Conservation (phyloP, 805 yeast species). For the Nakazawaea ambrosiae region DNA sequence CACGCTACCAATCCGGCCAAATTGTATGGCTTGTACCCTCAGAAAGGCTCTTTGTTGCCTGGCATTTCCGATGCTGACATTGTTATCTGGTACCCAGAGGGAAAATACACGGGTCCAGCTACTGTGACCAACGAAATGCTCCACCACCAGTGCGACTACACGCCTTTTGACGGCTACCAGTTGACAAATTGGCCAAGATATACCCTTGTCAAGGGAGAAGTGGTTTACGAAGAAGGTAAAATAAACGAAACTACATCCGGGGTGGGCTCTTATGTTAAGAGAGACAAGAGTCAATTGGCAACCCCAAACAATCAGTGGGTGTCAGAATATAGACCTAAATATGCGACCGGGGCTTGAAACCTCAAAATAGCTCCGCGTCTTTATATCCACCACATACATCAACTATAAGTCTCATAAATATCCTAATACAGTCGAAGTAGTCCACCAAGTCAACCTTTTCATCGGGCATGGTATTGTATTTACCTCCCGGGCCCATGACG, state of each 20-base stretch:
- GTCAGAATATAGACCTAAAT: constrained; percentile 11
- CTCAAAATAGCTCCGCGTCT: not conserved
- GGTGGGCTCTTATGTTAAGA: constrained; percentile 8
- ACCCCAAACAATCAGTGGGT: constrained; percentile 11
- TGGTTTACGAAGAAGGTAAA: constrained; percentile 12
- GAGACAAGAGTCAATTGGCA: constrained; percentile 9
- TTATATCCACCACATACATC: constrained; percentile 16
- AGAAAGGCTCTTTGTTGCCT: constrained; percentile 13
- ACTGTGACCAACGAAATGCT: constrained; percentile 12
- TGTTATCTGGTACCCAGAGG: constrained; percentile 16
- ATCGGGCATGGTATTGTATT: constrained; percentile 20
- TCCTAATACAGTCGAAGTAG: constrained; percentile 17
- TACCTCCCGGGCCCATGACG: constrained; percentile 22
- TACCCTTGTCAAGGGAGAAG: constrained; percentile 14
- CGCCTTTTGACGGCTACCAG: constrained; percentile 15
- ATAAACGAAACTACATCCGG: constrained; percentile 4
- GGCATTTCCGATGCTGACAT: constrained; percentile 15
- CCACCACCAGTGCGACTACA: constrained; percentile 14
- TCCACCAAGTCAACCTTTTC: constrained; percentile 18
- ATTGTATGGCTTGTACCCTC: constrained; percentile 11
- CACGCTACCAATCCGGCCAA: constrained; percentile 12
- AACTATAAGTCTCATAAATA: constrained; percentile 18
- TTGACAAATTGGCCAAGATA: constrained; percentile 17
- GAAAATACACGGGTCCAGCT: constrained; percentile 10
- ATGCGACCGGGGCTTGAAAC: not conserved